phyloP scores from a whole-genome alignment of 208 protist genomes.

The Acanthamoeba healyi region DNA sequence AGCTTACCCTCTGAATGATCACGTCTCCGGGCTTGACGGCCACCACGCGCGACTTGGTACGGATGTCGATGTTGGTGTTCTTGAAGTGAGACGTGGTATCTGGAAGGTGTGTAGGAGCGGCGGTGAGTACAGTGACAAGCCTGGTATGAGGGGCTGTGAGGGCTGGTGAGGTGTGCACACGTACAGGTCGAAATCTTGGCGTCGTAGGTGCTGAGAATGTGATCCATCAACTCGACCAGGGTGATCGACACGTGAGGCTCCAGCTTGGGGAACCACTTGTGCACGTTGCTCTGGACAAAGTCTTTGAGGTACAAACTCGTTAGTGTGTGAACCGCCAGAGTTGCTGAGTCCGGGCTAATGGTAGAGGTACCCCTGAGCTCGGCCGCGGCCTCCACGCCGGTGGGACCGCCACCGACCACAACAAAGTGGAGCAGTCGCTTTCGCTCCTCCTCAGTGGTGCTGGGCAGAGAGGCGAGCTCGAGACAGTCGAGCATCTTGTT shows the following conservation, averaged over 20 bases:
- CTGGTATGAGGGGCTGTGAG: background rate
- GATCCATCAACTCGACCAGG: constrained; percentile 43
- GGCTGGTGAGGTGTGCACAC: background rate
- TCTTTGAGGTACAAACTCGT: no score
- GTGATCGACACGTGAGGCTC: constrained; percentile 57
- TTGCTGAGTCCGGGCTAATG: no score
- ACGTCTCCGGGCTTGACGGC: constrained; percentile 15
- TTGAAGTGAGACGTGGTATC: constrained; percentile 72
- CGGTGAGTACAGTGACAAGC: no score
- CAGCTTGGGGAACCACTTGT: constrained; percentile 65
- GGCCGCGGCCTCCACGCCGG: constrained; percentile 88
- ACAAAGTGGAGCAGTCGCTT: constrained; percentile 86
- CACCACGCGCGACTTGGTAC: constrained; percentile 43
- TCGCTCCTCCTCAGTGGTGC: constrained; percentile 19
- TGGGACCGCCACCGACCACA: constrained; percentile 90
- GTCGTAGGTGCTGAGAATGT: constrained; percentile 68
- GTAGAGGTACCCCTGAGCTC: constrained; percentile 81
- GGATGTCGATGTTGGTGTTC: constrained; percentile 52
- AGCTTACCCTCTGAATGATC: constrained; percentile 24
- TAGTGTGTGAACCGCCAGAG: no score
- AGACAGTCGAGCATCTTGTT: constrained; percentile 81
- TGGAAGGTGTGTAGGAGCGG: background rate
- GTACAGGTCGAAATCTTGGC: constrained; percentile 17
- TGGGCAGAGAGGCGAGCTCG: constrained; percentile 81
- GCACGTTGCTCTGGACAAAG: constrained; percentile 64